Percentiles rank a stretch among this genome's conserved stretches.
Conservation (phyloP, 257 asterid species). For the Haberlea rhodopensis region DNA sequence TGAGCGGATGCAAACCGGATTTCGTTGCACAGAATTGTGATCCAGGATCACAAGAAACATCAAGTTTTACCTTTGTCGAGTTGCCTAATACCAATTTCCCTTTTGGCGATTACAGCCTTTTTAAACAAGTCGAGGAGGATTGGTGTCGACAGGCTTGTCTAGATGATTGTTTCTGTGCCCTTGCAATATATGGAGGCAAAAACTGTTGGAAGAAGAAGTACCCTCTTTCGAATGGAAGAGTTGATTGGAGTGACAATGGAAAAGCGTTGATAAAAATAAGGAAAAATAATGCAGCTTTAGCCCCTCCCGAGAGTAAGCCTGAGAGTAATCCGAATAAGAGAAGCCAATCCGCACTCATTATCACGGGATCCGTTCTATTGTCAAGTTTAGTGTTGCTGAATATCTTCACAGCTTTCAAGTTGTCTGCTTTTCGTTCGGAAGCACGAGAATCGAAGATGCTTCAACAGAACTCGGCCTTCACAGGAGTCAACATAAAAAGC, state of each 20-base stretch:
- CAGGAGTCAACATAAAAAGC: constrained; percentile 23
- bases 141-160: constrained; percentile 36
- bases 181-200: constrained; percentile 19
- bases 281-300: neutral
- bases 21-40: constrained; percentile 26
- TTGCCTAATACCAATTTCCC: constrained; percentile 32
- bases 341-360: constrained; percentile 10
- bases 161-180: constrained; percentile 48
- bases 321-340: neutral
- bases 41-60: neutral
- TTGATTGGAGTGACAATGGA: neutral
- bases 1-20: constrained; percentile 33
- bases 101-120: neutral
- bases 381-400: constrained; percentile 20
- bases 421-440: neutral
- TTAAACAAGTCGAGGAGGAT: constrained; percentile 13
- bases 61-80: constrained; percentile 4
- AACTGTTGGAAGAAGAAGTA: constrained; percentile 42
- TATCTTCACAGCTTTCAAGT: neutral
- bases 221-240: constrained; percentile 42
- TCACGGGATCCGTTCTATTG: constrained; percentile 15
- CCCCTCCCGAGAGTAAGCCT: too few species aligned
- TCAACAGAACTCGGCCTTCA: neutral
- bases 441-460: neutral
- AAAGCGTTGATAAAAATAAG: constrained; percentile 34